phyloP scores from a whole-genome alignment of 176 grass and related monocot species.

The Otatea glauca region DNA sequence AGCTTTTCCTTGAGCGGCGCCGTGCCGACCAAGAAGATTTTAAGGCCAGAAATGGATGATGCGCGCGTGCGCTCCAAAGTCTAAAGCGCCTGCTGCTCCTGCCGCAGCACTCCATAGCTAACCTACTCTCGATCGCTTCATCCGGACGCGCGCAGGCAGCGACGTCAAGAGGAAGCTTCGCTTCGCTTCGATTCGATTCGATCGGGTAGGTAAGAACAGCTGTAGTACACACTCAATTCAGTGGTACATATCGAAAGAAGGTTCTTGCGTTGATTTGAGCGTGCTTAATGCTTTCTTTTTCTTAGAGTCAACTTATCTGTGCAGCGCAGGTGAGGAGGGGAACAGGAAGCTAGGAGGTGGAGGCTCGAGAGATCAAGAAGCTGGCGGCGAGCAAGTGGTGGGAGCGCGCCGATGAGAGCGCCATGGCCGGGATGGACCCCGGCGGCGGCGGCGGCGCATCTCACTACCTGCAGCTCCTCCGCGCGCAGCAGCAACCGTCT shows the following conservation, averaged over 20 bases:
- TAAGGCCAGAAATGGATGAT: slow-evolving; percentile 4
- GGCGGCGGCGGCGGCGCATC: slow-evolving; percentile 42
- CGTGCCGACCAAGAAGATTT: slow-evolving; percentile 18
- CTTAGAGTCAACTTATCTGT: not conserved
- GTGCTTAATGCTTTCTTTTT: slow-evolving; percentile 6
- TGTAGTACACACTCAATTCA: not conserved
- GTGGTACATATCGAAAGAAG: not conserved
- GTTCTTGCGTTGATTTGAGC: not conserved
- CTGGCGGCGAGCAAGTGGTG: slow-evolving; percentile 85
- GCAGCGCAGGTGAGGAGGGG: slow-evolving; percentile 15
- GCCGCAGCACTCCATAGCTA: not conserved
- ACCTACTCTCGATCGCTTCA: not conserved
- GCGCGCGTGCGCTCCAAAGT: slow-evolving; percentile 7
- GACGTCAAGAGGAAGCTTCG: not conserved
- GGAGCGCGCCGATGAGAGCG: slow-evolving; percentile 65
- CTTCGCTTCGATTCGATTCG: not conserved
- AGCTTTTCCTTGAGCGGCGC: slow-evolving; percentile 46
- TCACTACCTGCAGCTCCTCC: slow-evolving; percentile 77
- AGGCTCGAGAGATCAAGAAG: slow-evolving; percentile 49
- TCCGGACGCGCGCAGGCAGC: not conserved
- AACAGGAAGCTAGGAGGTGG: not conserved
- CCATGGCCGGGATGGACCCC: slow-evolving; percentile 59
- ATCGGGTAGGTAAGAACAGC: not conserved
- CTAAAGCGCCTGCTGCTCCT: not conserved
- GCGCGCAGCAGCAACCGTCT: slow-evolving; percentile 34